Base-by-base conservation (phyloP, 208 protist genomes). In the Leishmania guyanensis region DNA sequence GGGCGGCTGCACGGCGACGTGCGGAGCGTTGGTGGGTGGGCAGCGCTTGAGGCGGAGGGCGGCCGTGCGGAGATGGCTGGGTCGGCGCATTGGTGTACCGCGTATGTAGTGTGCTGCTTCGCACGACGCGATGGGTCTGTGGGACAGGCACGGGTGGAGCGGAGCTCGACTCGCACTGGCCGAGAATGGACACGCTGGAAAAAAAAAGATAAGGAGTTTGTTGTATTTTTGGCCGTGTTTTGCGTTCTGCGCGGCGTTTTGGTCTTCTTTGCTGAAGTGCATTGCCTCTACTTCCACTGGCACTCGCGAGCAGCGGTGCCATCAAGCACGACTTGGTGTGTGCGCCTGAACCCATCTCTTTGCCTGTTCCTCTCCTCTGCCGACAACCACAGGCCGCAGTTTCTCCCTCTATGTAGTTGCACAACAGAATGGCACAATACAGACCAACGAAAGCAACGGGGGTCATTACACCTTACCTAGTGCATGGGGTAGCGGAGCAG, bases 381-480 rank as follows among this genome's bases (percentile, higher is more conserved):
- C 6, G 17, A 6, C 43, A 33, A 10, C 36, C 3, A 6, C 22
- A n/a, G 68, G 43, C 36, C 26, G 22, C 16, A 16, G n/a, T 51
- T 33, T 17, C 26, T 33, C 5, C 33, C 60, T n/a, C 22, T 8
- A 29, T 10, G 33, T 5, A 48, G 68, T 29, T 9, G 6, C 9
- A 39, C 36, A 39, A 50, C 22, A 53, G 22, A 16, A 73, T 73
- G 69, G 8, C 10, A 16, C 22, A 53, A 29, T 3, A 29, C 22
- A 53, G 50, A 0, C 26, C 16, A 22, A 62, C 14, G 2, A 22
- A 46, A 46, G n/a, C 9, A 39, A 5, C n/a, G 26, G 56, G 16
- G 16, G 65, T 86, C 51, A 64, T 51, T 12, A 80, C 77, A 64
- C 82, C 82, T 6, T 86, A 82, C 74, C 75, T 86, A 12, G 58